Percentiles rank a stretch among this genome's conserved stretches.
These are phyloP conservation scores for Goniomonas avonlea DNA, from an alignment of 78 protist species.

Conservation along the genomic window DNA sequence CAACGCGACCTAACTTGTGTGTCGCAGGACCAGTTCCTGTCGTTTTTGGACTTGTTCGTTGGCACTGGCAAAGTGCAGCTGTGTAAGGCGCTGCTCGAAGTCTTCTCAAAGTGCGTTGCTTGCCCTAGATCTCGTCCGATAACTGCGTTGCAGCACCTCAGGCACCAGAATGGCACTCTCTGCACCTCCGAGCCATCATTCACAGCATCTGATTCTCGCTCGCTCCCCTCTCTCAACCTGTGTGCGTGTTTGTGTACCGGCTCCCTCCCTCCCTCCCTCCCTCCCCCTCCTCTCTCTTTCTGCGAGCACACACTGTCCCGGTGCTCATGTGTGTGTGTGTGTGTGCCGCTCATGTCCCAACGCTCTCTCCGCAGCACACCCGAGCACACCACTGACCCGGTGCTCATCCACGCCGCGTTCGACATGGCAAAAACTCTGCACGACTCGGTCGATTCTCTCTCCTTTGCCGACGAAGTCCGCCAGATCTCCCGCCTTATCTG, in stretches of 20 bases:
- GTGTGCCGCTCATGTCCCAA: background rate
- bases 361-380: background rate
- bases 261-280: too few species aligned
- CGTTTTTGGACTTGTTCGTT: conserved; percentile 63
- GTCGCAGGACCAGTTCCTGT: conserved; percentile 56
- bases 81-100: conserved; percentile 12
- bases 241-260: too few species aligned
- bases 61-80: conserved; percentile 51
- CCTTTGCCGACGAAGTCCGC: conserved; percentile 60
- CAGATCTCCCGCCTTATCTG: conserved; percentile 50
- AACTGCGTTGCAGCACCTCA: too few species aligned
- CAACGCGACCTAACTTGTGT: too few species aligned
- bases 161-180: too few species aligned
- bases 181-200: too few species aligned
- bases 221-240: too few species aligned
- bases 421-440: conserved; percentile 56
- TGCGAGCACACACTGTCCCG: too few species aligned
- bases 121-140: background rate
- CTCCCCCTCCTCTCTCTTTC: too few species aligned
- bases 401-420: conserved; percentile 48
- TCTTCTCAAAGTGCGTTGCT: background rate
- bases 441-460: conserved; percentile 56
- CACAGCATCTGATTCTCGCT: too few species aligned
- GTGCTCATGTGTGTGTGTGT: too few species aligned
- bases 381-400: conserved; percentile 45